Evolutionary conservation across 2,329 filamentous ascomycete species (phyloP).

Genomic region (Septoria linicola): DNA sequence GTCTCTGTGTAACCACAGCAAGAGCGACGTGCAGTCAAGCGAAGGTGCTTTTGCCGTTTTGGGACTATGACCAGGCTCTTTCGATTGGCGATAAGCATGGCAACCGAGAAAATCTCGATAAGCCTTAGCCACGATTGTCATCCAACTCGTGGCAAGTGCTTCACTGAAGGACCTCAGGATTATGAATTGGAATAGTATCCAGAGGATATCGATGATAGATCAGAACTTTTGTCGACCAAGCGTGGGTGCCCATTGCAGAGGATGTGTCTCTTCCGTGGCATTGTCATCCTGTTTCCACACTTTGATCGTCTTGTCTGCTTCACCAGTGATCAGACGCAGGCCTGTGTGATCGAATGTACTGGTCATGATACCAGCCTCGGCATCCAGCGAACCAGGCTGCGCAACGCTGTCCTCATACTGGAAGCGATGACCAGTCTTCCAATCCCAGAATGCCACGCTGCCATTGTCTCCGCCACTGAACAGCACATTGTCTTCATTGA

Average conservation of each 20-base stretch:
- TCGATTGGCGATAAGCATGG: too few species aligned
- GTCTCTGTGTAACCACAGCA: too few species aligned
- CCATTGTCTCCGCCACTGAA: constrained; percentile 96
- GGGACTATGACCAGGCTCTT: too few species aligned
- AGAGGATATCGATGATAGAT: not conserved
- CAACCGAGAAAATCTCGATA: too few species aligned
- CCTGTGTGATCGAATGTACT: constrained; percentile 90
- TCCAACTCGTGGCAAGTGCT: too few species aligned
- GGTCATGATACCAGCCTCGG: constrained; percentile 92
- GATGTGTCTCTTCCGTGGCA: constrained; percentile 87
- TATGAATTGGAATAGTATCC: too few species aligned
- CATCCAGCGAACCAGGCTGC: constrained; percentile 89
- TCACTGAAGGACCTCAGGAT: too few species aligned
- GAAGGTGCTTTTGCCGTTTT: too few species aligned
- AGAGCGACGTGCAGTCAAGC: too few species aligned
- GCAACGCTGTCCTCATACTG: constrained; percentile 87
- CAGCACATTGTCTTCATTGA: constrained; percentile 92
- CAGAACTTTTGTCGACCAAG: constrained; percentile 70
- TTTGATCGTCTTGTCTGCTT: constrained; percentile 95
- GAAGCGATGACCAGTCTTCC: constrained; percentile 93
- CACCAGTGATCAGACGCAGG: constrained; percentile 84
- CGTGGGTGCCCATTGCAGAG: constrained; percentile 86
- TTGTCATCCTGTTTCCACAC: constrained; percentile 93
- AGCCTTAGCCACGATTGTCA: too few species aligned
- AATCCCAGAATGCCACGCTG: constrained; percentile 97